A percentile compares a stretch with the other conserved stretches of the same genome.
Evolutionary conservation across 2,329 filamentous ascomycete species (phyloP).

Genomic region (Cercospora sojina): DNA sequence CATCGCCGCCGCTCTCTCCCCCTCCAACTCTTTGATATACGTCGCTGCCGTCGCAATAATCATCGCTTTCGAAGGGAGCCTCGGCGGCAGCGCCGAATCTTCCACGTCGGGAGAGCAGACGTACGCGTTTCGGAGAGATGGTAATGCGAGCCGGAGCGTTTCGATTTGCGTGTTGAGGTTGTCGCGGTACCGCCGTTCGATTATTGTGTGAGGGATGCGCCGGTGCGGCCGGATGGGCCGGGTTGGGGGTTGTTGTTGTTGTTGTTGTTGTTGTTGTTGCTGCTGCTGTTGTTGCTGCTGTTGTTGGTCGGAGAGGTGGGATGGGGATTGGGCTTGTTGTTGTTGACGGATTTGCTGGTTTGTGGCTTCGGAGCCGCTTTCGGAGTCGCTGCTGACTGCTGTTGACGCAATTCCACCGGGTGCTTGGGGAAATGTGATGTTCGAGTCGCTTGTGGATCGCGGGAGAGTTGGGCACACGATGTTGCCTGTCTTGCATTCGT

Average conservation of each 20-base stretch:
- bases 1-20: conserved; percentile 42
- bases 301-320: not conserved
- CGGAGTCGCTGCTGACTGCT: conserved; percentile 24
- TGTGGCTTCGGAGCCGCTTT: conserved; percentile 19
- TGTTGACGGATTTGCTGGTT: conserved; percentile 5
- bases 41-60: conserved; percentile 48
- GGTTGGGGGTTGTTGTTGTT: not conserved
- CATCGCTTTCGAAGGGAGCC: conserved; percentile 46
- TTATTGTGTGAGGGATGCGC: conserved; percentile 44
- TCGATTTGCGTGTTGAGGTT: conserved; percentile 50
- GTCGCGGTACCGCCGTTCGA: conserved; percentile 50
- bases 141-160: conserved; percentile 42
- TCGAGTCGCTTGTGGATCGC: conserved; percentile 9
- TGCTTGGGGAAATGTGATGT: conserved; percentile 19
- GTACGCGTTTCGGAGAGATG: conserved; percentile 42
- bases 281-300: not conserved
- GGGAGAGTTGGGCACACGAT: conserved; percentile 25
- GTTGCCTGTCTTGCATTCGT: conserved; percentile 25
- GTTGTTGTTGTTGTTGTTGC: not conserved
- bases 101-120: conserved; percentile 46
- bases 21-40: conserved; percentile 49
- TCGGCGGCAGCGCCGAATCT: conserved; percentile 44
- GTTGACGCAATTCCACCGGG: conserved; percentile 18
- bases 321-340: not conserved
- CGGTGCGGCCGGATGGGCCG: conserved; percentile 25